Base-by-base conservation (phyloP, 2,329 filamentous ascomycete genomes). In the Septoria linicola region DNA sequence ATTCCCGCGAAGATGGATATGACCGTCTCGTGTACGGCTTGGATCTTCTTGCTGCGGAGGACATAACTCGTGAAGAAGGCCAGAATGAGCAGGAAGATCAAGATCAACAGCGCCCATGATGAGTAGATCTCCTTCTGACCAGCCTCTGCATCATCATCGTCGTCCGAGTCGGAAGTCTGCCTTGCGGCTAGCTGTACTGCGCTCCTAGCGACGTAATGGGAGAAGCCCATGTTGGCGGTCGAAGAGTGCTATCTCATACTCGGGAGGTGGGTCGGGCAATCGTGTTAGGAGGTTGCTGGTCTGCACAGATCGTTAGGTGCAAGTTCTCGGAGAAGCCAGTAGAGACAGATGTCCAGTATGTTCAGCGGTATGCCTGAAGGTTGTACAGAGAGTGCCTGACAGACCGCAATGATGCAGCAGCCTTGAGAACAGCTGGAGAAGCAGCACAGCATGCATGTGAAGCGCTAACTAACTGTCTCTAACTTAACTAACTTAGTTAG, bases 1-100 rank as follows among this genome's bases (percentile, higher is more conserved):
- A 97, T 97, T 65, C 92, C 92, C 51, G 90, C 91, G 75, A 99
- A 97, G 69, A 99, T 99, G 55, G 92, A 97, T 57, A 99, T 84
- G 63, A 97, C 93, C 1, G 93, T 99, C 76, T 99, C 93, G 72
- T 99, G 93, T 48, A 99, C 87, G 21, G 93, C 93, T 66, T 96
- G 93, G 50, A 99, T 91, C 75, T 95, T 96, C 73, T 89, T 91
- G 74, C 93, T 89, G 73, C 97, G 92, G 55, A 99, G 81, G 62
- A 95, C 87, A 74, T 99, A 99, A 78, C 91, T 96, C 37, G 90
- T 95, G 72, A 97, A 95, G 64, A 99, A 88, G 57, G 93, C 92
- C 60, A 88, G 82, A 62, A 97, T 96, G 65, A 99, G 84, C 63
- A 99, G 83, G 75, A 89, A 81, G 64, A 99, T 96, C 63, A 95